Evolutionary conservation across 768 basidiomycete genomes (phyloP).

Genomic region (Mycena latifolia): DNA sequence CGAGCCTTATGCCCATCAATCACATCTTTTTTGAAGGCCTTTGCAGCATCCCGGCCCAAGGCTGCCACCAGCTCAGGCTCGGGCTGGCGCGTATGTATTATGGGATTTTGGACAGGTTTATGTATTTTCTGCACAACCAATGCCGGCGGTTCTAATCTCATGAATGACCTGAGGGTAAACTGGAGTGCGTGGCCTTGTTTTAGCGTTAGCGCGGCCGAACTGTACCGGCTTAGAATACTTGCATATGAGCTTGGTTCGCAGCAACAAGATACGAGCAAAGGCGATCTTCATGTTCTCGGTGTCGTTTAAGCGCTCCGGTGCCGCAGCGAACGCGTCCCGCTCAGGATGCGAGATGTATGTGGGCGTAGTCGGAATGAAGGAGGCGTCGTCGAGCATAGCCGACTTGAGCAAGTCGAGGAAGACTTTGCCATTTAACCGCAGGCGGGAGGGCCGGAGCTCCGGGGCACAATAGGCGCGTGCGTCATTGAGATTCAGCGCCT

Average conservation of each 20-base stretch:
- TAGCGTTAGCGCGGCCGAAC: too few species aligned
- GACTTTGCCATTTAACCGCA: constrained; percentile 21
- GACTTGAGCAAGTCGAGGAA: constrained; percentile 21
- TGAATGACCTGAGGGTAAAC: too few species aligned
- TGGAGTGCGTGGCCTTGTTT: too few species aligned
- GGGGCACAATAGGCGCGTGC: constrained; percentile 14
- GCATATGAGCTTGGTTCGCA: not conserved
- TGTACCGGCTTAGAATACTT: not conserved
- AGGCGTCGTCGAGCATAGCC: constrained; percentile 16
- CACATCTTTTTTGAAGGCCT: too few species aligned
- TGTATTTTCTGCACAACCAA: too few species aligned
- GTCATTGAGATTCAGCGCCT: constrained; percentile 19
- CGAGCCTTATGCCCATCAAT: not conserved
- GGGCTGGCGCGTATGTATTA: too few species aligned
- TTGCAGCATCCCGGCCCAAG: too few species aligned
- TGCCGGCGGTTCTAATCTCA: too few species aligned
- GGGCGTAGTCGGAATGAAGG: constrained; percentile 19
- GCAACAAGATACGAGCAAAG: not conserved
- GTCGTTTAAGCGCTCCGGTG: not conserved
- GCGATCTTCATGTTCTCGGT: not conserved
- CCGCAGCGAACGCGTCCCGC: constrained; percentile 17
- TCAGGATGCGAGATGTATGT: constrained; percentile 8
- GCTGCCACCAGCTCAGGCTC: too few species aligned
- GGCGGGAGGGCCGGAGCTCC: constrained; percentile 14
- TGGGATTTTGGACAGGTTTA: too few species aligned